Evolutionary conservation across 208 protist genomes (phyloP).

Genomic region (Crithidia expoeki): DNA sequence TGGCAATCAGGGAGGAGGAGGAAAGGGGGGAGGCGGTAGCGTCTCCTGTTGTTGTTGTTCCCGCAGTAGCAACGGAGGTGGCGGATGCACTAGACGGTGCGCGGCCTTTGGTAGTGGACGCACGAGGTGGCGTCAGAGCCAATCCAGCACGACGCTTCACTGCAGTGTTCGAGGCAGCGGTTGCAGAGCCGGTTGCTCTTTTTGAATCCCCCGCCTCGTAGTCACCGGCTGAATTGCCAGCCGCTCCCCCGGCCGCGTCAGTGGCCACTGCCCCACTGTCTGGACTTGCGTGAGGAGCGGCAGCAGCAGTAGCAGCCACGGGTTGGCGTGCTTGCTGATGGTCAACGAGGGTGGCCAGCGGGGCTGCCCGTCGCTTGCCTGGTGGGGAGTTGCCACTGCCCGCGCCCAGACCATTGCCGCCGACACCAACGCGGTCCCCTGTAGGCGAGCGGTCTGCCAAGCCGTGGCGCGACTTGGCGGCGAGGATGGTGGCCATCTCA

Average conservation of each 20-base stretch:
- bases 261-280: constrained; percentile 13
- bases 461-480: constrained; percentile 31
- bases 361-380: constrained; percentile 36
- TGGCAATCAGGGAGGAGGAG: constrained; percentile 4
- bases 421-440: constrained; percentile 17
- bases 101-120: constrained; percentile 4
- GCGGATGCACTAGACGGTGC: not conserved
- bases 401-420: constrained; percentile 9
- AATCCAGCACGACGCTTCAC: constrained; percentile 9
- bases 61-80: not conserved
- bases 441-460: constrained; percentile 24
- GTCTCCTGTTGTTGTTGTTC: not conserved
- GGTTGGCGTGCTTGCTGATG: constrained; percentile 60
- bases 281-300: constrained; percentile 15
- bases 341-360: constrained; percentile 58
- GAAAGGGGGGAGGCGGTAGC: not conserved
- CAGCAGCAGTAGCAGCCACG: constrained; percentile 8
- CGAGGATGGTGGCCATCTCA: constrained; percentile 37
- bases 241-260: not conserved
- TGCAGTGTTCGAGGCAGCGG: not conserved
- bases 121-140: constrained; percentile 3
- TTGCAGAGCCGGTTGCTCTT: not conserved
- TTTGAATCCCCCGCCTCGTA: not conserved
- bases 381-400: not conserved
- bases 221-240: not conserved